These are phyloP conservation scores for Cutaneotrichosporon sp. DNA, from an alignment of 1,284 basidiomycete genomes.

Conservation along the genomic window DNA sequence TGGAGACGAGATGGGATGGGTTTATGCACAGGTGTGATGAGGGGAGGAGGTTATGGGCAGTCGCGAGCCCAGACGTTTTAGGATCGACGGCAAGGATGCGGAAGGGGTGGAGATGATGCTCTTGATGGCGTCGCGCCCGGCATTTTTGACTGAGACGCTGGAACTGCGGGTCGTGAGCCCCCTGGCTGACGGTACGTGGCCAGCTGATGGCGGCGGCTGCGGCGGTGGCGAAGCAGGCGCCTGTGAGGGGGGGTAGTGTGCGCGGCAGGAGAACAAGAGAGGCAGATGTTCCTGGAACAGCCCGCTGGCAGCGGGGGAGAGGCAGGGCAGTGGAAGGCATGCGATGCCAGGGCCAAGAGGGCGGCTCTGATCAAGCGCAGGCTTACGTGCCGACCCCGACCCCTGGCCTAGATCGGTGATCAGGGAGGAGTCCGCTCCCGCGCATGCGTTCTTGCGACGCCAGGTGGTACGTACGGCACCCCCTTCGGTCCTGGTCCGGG, in stretches of 20 bases:
- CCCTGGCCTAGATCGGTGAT: constrained; percentile 7
- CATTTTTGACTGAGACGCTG: neutral
- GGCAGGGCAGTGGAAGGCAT: neutral
- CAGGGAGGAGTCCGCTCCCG: constrained; percentile 7
- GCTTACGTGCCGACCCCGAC: constrained; percentile 1
- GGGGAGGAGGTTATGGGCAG: neutral
- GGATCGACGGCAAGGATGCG: neutral
- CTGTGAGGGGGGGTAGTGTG: neutral
- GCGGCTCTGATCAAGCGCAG: constrained; percentile 4
- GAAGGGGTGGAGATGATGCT: neutral
- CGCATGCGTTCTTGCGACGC: constrained; percentile 7
- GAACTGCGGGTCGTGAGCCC: neutral
- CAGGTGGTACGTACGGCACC: neutral
- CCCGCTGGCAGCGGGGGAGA: neutral
- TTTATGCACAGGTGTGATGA: neutral
- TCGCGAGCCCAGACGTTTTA: constrained; percentile 5
- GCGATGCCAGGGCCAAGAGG: neutral
- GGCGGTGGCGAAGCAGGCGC: neutral
- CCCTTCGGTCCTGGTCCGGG: too few relatives aligned
- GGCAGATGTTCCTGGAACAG: neutral
- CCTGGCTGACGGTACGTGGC: neutral
- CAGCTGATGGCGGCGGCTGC: neutral
- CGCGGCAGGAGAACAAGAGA: constrained; percentile 1
- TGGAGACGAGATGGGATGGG: too few relatives aligned
- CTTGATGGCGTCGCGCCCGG: neutral